phyloP scores from a whole-genome alignment of 2,329 filamentous ascomycete species.

The Hansfordia pulvinata region DNA sequence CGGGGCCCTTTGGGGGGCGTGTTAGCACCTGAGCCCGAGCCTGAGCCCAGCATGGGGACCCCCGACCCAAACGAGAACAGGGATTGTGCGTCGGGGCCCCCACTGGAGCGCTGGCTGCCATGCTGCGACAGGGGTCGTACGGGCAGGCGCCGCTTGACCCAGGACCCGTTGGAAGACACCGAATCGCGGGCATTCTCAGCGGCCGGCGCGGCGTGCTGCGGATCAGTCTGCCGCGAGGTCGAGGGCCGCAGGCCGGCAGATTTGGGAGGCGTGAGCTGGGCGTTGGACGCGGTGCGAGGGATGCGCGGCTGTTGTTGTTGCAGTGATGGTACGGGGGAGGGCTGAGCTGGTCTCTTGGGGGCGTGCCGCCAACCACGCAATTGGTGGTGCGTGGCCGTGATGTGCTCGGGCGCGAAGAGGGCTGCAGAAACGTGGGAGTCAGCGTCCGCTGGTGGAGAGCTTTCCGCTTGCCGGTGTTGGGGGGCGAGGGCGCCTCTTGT shows the following conservation, averaged over 20 bases:
- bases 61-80: conserved; percentile 54
- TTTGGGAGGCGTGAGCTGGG: conserved; percentile 27
- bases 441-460: conserved; percentile 19
- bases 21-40: no score
- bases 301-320: no score
- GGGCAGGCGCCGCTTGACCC: conserved; percentile 61
- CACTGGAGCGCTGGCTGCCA: conserved; percentile 50
- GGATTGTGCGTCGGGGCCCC: conserved; percentile 52
- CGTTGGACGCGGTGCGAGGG: conserved; percentile 20
- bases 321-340: conserved; percentile 1
- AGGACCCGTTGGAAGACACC: conserved; percentile 49
- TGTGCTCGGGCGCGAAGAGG: conserved; percentile 27
- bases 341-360: conserved; percentile 13
- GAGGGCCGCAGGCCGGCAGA: conserved; percentile 26
- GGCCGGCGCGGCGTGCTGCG: conserved; percentile 20
- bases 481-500: conserved; percentile 16
- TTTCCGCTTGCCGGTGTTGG: conserved; percentile 17
- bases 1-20: no score
- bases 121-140: conserved; percentile 50
- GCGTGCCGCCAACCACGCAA: conserved; percentile 13
- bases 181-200: conserved; percentile 39
- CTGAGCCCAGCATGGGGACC: conserved; percentile 49
- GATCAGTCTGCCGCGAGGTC: background rate
- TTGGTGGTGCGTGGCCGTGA: no score
- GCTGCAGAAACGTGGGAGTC: conserved; percentile 12